A percentile compares a stretch with the other conserved stretches of the same genome.
Evolutionary conservation across 2,329 filamentous ascomycete genomes (phyloP).

Genomic region (Graphium sp.): DNA sequence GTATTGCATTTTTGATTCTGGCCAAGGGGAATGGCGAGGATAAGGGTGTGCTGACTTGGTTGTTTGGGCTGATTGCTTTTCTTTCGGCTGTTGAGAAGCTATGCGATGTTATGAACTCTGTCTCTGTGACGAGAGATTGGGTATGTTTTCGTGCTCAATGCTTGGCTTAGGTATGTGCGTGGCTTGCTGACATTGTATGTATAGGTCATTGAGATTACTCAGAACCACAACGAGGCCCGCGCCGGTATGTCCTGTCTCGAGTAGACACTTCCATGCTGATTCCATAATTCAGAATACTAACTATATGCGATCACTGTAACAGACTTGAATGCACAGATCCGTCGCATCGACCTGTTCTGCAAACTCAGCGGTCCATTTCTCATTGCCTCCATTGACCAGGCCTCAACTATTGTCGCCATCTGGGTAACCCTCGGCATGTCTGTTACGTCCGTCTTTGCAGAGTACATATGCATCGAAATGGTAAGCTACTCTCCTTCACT

Average conservation of each 20-base stretch:
- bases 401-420: constrained; percentile 30
- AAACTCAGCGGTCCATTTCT: constrained; percentile 38
- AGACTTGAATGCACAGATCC: constrained; percentile 39
- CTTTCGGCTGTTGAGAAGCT: constrained; percentile 57
- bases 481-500: constrained; percentile 6
- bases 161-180: fast-evolving
- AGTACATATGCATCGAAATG: constrained; percentile 31
- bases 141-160: constrained; percentile 18
- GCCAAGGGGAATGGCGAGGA: constrained; percentile 3
- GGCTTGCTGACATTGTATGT: fast-evolving
- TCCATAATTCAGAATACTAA: background rate
- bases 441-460: constrained; percentile 24
- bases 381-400: constrained; percentile 32
- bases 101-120: constrained; percentile 43
- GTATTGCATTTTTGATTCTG: constrained; percentile 23
- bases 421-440: constrained; percentile 31
- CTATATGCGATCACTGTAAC: constrained; percentile 2
- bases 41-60: constrained; percentile 5
- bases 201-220: constrained; percentile 22
- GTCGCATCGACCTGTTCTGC: constrained; percentile 43
- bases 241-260: background rate
- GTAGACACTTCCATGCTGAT: background rate
- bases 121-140: constrained; percentile 60
- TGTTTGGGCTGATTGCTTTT: constrained; percentile 21
- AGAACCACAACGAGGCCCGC: constrained; percentile 2